These are phyloP conservation scores for Solanum arcanum DNA, from an alignment of 257 asterid species.

Conservation along the genomic window DNA sequence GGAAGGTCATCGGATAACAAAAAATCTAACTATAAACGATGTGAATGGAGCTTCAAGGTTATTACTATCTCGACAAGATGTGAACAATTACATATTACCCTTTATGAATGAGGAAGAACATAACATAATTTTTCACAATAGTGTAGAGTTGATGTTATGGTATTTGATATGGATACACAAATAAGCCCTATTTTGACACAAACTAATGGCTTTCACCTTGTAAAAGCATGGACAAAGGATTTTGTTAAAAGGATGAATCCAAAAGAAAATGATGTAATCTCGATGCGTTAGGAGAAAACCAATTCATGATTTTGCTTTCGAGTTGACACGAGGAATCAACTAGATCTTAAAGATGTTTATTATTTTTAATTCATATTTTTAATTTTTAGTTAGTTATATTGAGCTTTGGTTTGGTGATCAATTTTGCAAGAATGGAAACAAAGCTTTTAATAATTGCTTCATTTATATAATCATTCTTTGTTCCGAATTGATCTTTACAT, in stretches of 20 bases:
- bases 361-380: not conserved
- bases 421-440: not conserved
- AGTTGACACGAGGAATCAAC: not conserved
- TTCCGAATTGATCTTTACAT: not conserved
- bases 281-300: not conserved
- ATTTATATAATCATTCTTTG: no score
- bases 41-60: not conserved
- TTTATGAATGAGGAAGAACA: not conserved
- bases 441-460: not conserved
- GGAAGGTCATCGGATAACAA: not conserved
- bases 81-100: not conserved
- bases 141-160: not conserved
- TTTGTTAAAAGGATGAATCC: not conserved
- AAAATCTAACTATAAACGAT: no score
- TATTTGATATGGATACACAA: not conserved
- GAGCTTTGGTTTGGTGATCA: not conserved
- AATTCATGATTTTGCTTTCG: not conserved
- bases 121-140: not conserved
- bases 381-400: not conserved
- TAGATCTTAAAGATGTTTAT: not conserved
- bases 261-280: no score
- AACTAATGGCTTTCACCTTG: not conserved
- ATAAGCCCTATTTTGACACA: not conserved
- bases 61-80: not conserved
- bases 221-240: not conserved